phyloP scores from a whole-genome alignment of 352 stramenopile species.

The Phytophthora pini region DNA sequence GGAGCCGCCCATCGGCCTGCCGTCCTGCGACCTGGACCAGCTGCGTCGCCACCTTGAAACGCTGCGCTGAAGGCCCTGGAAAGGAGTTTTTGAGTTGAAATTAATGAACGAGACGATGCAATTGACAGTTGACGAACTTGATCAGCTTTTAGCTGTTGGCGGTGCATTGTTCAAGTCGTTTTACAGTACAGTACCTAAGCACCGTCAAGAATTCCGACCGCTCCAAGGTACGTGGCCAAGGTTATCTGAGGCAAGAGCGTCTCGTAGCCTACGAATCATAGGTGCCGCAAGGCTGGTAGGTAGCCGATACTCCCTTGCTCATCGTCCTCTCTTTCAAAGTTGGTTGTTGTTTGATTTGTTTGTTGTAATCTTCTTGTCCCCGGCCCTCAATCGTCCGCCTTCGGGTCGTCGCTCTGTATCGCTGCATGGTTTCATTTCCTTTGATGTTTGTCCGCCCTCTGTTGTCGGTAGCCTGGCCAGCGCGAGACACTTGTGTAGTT shows the following conservation, averaged over 20 bases:
- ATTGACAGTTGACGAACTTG: not conserved
- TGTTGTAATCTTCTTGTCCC: constrained; percentile 30
- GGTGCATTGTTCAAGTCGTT: no score
- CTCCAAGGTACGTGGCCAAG: no score
- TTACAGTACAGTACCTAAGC: no score
- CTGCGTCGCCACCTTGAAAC: constrained; percentile 80
- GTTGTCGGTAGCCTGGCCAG: constrained; percentile 19
- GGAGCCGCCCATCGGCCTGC: constrained; percentile 83
- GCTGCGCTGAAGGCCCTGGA: constrained; percentile 40
- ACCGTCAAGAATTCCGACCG: not conserved
- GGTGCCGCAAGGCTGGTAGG: constrained; percentile 1
- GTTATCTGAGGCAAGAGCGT: no score
- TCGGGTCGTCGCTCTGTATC: constrained; percentile 13
- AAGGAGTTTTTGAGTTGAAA: not conserved
- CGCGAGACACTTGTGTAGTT: constrained; percentile 23
- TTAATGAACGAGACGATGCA: not conserved
- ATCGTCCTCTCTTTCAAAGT: constrained; percentile 32
- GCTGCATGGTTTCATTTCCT: constrained; percentile 34
- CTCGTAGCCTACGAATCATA: not conserved
- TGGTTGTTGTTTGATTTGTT: constrained; percentile 43
- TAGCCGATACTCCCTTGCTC: constrained; percentile 6
- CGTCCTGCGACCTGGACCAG: constrained; percentile 79
- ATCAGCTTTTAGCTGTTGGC: no score
- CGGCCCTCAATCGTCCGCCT: constrained; percentile 14
- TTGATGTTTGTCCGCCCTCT: constrained; percentile 20